Base-by-base conservation (phyloP, 306 rosid genomes). In the Cotoneaster glaucophyllus region DNA sequence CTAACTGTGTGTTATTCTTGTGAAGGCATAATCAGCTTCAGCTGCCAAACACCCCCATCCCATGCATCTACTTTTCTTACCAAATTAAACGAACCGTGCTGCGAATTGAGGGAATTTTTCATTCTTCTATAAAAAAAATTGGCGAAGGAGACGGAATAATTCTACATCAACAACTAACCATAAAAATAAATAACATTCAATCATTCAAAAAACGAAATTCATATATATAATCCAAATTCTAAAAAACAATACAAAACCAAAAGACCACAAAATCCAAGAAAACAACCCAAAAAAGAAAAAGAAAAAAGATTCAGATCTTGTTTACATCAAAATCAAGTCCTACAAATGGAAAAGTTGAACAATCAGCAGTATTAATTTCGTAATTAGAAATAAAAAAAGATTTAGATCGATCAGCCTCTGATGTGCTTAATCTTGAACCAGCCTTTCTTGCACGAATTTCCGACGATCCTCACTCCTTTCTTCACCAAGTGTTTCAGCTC, bases 371-470 rank as follows among this genome's bases (percentile, higher is more conserved):
- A 57, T 45, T 45, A 48, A 48, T 48, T 1, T n/a, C 4, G 12
- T n/a, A 18, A 7, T 7, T 19, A 54, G n/a, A 21, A 14, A 54
- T 8, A 54, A 54, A 17, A 21, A 21, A 53, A 18, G 22, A 53
- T 17, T 19, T 1, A 21, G 59, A 18, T 14, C 37, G 21, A 66
- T 87, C 79, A 85, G 71, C 88, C 74, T 65, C 81, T 89, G 65
- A 86, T 57, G 56, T 87, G 79, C 91, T 74, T 90, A 73, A 93
- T 83, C 83, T 84, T 93, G 74, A 18, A 6, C 98, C 97, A 91
- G 2, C 98, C 93, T 78, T 88, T 93, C 88, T 83, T 93, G 90
- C 89, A 89, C 18, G 98, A 81, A n/a, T 87, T 64, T 48, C 93
- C 90, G 0, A 91, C 96, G 56, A 87, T 29, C 84, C 69, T 89